Evolutionary conservation across 805 yeast genomes (phyloP).

Genomic region (Candida glaebosa): DNA sequence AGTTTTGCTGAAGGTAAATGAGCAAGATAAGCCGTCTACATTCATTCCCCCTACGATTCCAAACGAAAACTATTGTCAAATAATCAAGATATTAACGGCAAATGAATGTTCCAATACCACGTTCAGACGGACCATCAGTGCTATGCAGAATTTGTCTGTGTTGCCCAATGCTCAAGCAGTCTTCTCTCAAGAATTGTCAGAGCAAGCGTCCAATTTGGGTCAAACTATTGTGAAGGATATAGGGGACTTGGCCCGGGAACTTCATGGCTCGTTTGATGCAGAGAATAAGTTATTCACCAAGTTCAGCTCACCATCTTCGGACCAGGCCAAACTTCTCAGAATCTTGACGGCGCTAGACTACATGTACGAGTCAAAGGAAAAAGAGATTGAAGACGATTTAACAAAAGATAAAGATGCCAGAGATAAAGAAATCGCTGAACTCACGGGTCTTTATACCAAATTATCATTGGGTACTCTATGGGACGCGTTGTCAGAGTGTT

Average conservation of each 20-base stretch:
- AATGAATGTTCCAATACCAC: constrained; percentile 84
- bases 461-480: constrained; percentile 76
- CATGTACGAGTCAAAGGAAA: constrained; percentile 51
- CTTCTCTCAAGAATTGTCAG: constrained; percentile 65
- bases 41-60: constrained; percentile 61
- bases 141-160: constrained; percentile 71
- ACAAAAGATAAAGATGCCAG: constrained; percentile 11
- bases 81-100: constrained; percentile 66
- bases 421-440: constrained; percentile 37
- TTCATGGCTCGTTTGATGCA: constrained; percentile 38
- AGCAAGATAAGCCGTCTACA: constrained; percentile 18
- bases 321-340: constrained; percentile 84
- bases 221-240: constrained; percentile 53
- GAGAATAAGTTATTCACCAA: constrained; percentile 55
- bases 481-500: constrained; percentile 77
- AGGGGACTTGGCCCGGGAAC: constrained; percentile 42
- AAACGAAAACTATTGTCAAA: constrained; percentile 53
- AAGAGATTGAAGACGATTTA: constrained; percentile 18
- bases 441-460: constrained; percentile 60
- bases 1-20: constrained; percentile 45
- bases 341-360: constrained; percentile 86
- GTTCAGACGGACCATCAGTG: constrained; percentile 76
- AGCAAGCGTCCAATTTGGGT: constrained; percentile 60
- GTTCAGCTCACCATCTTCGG: constrained; percentile 77
- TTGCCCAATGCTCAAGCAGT: constrained; percentile 58